phyloP scores from a whole-genome alignment of 2,329 filamentous ascomycete species.

The Penicillium sp. region DNA sequence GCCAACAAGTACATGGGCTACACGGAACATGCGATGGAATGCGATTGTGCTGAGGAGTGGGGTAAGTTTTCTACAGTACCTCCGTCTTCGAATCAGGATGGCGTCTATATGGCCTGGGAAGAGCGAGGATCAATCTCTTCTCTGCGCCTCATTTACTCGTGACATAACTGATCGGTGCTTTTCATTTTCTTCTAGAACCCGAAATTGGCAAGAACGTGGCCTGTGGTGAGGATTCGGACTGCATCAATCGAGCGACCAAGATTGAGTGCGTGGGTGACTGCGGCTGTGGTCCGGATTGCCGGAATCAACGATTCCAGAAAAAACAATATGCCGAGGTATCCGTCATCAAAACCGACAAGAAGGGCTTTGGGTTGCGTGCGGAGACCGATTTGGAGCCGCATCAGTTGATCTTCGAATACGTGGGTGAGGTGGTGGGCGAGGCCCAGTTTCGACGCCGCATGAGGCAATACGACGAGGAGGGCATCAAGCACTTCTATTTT shows the following conservation, averaged over 20 bases:
- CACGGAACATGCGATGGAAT: conserved; percentile 89
- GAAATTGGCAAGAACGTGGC: conserved; percentile 61
- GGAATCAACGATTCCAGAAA: conserved; percentile 90
- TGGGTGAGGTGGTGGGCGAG: conserved; percentile 96
- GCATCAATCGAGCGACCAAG: conserved; percentile 96
- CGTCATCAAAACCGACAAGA: conserved; percentile 97
- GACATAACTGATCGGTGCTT: too few species aligned
- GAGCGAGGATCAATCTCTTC: too few species aligned
- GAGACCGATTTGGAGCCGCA: conserved; percentile 70
- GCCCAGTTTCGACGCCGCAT: conserved; percentile 81
- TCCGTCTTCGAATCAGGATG: too few species aligned
- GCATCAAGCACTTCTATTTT: conserved; percentile 99
- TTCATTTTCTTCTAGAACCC: conserved; percentile 40
- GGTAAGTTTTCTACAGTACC: too few species aligned
- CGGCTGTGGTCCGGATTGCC: conserved; percentile 78
- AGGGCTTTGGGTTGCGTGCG: conserved; percentile 85
- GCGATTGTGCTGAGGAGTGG: conserved; percentile 92
- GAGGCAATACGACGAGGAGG: conserved; percentile 88
- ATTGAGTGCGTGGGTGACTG: conserved; percentile 90
- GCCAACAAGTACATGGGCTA: conserved; percentile 85
- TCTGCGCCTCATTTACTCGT: too few species aligned
- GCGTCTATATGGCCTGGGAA: too few species aligned
- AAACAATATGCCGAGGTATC: conserved; percentile 85
- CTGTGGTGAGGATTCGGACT: conserved; percentile 93
- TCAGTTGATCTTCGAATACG: conserved; percentile 97